A percentile compares a stretch with the other conserved stretches of the same genome.
Conservation (phyloP, 2,329 filamentous ascomycete genomes). For the Pseudovirgaria hyperparasitica region DNA sequence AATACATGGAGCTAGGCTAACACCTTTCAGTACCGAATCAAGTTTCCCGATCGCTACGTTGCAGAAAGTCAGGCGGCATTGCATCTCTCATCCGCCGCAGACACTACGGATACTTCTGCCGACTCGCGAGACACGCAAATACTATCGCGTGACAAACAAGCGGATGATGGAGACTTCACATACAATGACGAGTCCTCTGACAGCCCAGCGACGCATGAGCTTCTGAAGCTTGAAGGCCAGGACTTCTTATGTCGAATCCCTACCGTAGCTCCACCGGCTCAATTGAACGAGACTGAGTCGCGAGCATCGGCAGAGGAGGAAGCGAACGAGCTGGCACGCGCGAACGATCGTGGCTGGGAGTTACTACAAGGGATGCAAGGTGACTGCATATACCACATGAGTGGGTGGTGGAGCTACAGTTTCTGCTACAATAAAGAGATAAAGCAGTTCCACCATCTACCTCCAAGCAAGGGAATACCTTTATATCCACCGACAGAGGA, state of each 20-base stretch:
- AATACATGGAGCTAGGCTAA: conserved; percentile 3
- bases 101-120: conserved; percentile 15
- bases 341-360: conserved; percentile 67
- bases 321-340: conserved; percentile 65
- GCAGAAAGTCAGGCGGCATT: conserved; percentile 55
- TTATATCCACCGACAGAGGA: conserved; percentile 64
- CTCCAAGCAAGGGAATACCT: conserved; percentile 54
- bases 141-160: conserved; percentile 15
- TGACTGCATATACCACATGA: conserved; percentile 69
- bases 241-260: conserved; percentile 81
- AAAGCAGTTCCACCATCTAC: conserved; percentile 78
- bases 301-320: conserved; percentile 59
- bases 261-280: conserved; percentile 43
- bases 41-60: conserved; percentile 61
- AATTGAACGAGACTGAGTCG: conserved; percentile 50
- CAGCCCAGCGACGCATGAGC: conserved; percentile 47
- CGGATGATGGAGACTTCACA: conserved; percentile 5
- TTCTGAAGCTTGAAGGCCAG: conserved; percentile 56
- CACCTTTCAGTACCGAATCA: conserved; percentile 57
- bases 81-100: conserved; percentile 32
- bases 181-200: conserved; percentile 10
- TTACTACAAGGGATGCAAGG: conserved; percentile 66
- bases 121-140: conserved; percentile 22
- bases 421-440: conserved; percentile 86
- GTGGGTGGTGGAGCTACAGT: conserved; percentile 91